These are phyloP conservation scores for Actinomortierella wolfii DNA, from an alignment of 371 early-diverging fungal species.

Conservation along the genomic window DNA sequence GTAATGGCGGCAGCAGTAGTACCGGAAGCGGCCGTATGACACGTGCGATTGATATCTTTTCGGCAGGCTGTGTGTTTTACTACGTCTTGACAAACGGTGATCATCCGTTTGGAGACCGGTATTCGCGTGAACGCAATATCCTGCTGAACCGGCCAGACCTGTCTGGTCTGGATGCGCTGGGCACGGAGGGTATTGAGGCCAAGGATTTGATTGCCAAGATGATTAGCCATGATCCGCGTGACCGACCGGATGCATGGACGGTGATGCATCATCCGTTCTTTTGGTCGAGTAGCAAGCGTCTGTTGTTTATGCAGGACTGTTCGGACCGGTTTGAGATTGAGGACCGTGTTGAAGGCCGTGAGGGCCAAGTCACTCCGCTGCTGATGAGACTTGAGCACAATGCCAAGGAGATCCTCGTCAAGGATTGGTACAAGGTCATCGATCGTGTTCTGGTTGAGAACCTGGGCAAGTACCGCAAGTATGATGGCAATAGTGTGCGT, in stretches of 20 bases:
- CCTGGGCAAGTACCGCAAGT: slow-evolving; percentile 89
- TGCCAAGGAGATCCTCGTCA: slow-evolving; percentile 64
- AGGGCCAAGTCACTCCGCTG: slow-evolving; percentile 48
- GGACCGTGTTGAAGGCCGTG: slow-evolving; percentile 51
- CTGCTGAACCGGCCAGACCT: slow-evolving; percentile 75
- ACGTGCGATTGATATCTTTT: slow-evolving; percentile 92
- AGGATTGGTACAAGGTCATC: slow-evolving; percentile 84
- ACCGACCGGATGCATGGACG: slow-evolving; percentile 74
- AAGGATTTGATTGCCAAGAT: slow-evolving; percentile 89
- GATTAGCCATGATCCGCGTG: slow-evolving; percentile 78
- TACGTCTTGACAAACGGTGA: slow-evolving; percentile 88
- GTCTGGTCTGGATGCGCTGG: slow-evolving; percentile 68
- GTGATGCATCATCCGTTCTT: slow-evolving; percentile 94
- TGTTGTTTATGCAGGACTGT: slow-evolving; percentile 92
- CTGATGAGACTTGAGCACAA: slow-evolving; percentile 69
- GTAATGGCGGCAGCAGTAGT: slow-evolving; percentile 7
- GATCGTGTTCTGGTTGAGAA: slow-evolving; percentile 81
- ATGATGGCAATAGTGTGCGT: slow-evolving; percentile 81
- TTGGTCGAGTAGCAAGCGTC: slow-evolving; percentile 83
- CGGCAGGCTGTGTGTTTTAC: slow-evolving; percentile 93
- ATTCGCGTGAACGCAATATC: slow-evolving; percentile 86
- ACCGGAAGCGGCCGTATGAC: slow-evolving; percentile 67
- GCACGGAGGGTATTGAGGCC: slow-evolving; percentile 80
- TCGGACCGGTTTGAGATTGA: slow-evolving; percentile 94
- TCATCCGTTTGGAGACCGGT: slow-evolving; percentile 96